Conservation (phyloP, 805 yeast genomes). For the Clavispora santaluciae region DNA sequence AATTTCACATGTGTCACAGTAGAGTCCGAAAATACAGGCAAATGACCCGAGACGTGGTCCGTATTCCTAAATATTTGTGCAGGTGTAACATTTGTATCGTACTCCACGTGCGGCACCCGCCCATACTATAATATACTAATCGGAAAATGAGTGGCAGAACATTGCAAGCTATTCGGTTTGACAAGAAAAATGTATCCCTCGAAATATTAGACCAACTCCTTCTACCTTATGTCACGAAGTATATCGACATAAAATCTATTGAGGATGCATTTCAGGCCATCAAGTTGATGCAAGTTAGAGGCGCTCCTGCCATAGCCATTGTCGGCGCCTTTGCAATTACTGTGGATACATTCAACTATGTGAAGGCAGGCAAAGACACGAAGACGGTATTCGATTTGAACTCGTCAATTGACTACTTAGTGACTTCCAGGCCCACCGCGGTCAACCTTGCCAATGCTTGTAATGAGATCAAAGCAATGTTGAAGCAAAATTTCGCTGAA, state of each 20-base stretch:
- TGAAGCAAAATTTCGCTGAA: conserved; percentile 12
- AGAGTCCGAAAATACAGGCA: no score
- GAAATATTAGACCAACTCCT: conserved; percentile 74
- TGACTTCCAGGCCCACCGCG: conserved; percentile 89
- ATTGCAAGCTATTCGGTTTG: conserved; percentile 64
- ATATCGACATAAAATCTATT: conserved; percentile 55
- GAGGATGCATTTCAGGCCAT: conserved; percentile 82
- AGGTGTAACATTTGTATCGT: neutral
- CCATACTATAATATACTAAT: neutral
- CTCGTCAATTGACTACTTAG: conserved; percentile 56
- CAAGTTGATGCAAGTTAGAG: conserved; percentile 88
- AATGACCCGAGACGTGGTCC: no score
- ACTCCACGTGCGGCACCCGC: neutral
- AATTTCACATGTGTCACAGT: no score
- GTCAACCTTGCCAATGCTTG: conserved; percentile 83
- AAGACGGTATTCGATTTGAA: conserved; percentile 32
- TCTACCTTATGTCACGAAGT: conserved; percentile 75
- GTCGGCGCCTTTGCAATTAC: conserved; percentile 84
- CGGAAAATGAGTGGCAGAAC: conserved; percentile 10
- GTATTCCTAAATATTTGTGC: no score
- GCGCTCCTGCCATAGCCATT: conserved; percentile 97
- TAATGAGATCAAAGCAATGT: conserved; percentile 39
- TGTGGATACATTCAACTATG: conserved; percentile 51
- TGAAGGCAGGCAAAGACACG: conserved; percentile 10
- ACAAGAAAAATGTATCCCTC: conserved; percentile 41